Evolutionary conservation across 805 yeast genomes (phyloP).

Genomic region (Saccharomycopsis fermentans): DNA sequence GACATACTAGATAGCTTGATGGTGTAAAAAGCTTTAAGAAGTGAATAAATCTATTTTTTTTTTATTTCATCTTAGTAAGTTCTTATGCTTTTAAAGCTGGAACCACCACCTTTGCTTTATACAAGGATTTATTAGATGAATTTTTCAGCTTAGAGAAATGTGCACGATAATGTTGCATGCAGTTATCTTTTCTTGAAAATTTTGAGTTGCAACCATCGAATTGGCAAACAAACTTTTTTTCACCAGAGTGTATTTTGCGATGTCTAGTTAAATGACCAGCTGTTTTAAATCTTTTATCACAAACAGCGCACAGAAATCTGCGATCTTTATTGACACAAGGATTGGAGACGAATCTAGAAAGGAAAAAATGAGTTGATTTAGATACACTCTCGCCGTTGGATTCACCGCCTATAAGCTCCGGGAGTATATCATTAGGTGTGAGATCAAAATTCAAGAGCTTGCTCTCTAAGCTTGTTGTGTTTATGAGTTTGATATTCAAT

Average conservation of each 20-base stretch:
- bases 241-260: slow-evolving; percentile 66
- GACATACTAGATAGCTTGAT: not conserved
- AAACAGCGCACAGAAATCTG: slow-evolving; percentile 22
- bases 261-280: slow-evolving; percentile 70
- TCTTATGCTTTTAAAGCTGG: not conserved
- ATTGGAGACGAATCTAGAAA: slow-evolving; percentile 17
- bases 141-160: slow-evolving; percentile 4
- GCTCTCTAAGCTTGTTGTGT: slow-evolving; percentile 2
- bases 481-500: slow-evolving; percentile 9
- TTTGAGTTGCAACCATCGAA: slow-evolving; percentile 32
- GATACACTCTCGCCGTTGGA: not conserved
- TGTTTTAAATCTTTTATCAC: slow-evolving; percentile 51
- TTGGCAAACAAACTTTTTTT: slow-evolving; percentile 58
- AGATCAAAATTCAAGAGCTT: slow-evolving; percentile 12
- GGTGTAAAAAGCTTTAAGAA: not conserved
- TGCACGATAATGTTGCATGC: slow-evolving; percentile 18
- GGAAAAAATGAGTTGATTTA: slow-evolving; percentile 6
- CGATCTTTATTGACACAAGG: slow-evolving; percentile 15
- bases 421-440: not conserved
- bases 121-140: not conserved
- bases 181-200: slow-evolving; percentile 18
- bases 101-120: not conserved
- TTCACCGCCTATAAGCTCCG: not conserved
- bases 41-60: not conserved
- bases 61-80: not conserved